A percentile compares a stretch with the other conserved stretches of the same genome.
Evolutionary conservation across 73 alveolate genomes (phyloP).

Genomic region (Stentor coeruleus): DNA sequence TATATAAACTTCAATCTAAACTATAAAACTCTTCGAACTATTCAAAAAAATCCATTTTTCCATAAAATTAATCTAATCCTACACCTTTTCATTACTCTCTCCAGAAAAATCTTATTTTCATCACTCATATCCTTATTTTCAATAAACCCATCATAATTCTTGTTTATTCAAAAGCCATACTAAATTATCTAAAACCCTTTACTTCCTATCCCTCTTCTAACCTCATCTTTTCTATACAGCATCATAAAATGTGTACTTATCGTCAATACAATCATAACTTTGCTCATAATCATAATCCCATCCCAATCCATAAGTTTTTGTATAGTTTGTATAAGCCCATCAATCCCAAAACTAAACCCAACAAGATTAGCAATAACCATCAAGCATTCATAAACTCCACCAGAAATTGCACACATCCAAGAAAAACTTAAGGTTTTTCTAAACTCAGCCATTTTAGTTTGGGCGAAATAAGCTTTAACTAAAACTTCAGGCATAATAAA

Average conservation of each 20-base stretch:
- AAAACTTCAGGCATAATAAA: slow-evolving; percentile 73
- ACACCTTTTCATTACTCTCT: no score
- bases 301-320: slow-evolving; percentile 23
- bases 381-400: slow-evolving; percentile 53
- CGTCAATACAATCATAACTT: slow-evolving; percentile 18
- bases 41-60: no score
- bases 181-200: neutral
- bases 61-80: no score
- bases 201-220: no score
- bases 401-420: slow-evolving; percentile 44
- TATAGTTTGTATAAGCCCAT: slow-evolving; percentile 37
- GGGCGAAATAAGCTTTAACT: slow-evolving; percentile 51
- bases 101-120: no score
- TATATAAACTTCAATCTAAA: no score
- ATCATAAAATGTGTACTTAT: slow-evolving; percentile 10
- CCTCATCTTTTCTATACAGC: slow-evolving; percentile 31
- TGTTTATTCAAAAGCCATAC: no score
- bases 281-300: slow-evolving; percentile 18
- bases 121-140: no score
- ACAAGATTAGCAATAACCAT: slow-evolving; percentile 66
- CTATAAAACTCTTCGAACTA: no score
- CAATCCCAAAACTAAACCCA: slow-evolving; percentile 73
- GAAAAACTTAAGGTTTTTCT: slow-evolving; percentile 51
- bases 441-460: slow-evolving; percentile 43
- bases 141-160: no score